Evolutionary conservation across 495 filamentous ascomycete species (phyloP).

Genomic region (Mytilinidion resinicola): DNA sequence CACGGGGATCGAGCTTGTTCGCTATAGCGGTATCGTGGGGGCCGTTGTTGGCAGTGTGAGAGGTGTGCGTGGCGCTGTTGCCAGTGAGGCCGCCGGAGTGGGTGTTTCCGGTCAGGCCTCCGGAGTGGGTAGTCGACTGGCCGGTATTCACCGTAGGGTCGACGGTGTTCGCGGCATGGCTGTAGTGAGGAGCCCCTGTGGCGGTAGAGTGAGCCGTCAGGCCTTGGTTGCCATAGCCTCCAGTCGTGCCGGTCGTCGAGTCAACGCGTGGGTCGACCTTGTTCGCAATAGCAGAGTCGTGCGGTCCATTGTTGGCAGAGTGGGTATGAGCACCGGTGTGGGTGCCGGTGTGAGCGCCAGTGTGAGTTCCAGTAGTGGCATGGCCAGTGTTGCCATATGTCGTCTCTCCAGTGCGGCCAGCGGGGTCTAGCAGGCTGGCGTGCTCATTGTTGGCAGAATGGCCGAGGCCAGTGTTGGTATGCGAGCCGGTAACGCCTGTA

Average conservation of each 20-base stretch:
- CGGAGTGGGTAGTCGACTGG: background rate
- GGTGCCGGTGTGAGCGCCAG: conserved; percentile 10
- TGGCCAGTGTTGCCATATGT: background rate
- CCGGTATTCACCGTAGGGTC: background rate
- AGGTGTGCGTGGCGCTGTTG: conserved; percentile 5
- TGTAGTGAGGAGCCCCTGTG: background rate
- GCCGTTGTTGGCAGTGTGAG: conserved; percentile 13
- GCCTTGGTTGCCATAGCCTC: background rate
- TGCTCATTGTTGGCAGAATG: too few species aligned
- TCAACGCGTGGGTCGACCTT: background rate
- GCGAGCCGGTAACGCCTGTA: too few species aligned
- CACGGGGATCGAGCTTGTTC: background rate
- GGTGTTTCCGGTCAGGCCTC: background rate
- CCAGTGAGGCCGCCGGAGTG: background rate
- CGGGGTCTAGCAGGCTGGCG: too few species aligned
- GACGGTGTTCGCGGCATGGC: background rate
- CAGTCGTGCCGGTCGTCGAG: conserved; percentile 12
- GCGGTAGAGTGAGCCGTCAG: background rate
- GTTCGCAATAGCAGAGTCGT: background rate
- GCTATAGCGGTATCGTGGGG: background rate
- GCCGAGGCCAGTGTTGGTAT: too few species aligned
- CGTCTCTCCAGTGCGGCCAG: too few species aligned
- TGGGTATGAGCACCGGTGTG: conserved; percentile 1
- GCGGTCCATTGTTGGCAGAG: conserved; percentile 6
- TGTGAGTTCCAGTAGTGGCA: background rate